Evolutionary conservation across 225 moss, liverwort and hornwort genomes (phyloP).

Genomic region (Marchantia paleacea): DNA sequence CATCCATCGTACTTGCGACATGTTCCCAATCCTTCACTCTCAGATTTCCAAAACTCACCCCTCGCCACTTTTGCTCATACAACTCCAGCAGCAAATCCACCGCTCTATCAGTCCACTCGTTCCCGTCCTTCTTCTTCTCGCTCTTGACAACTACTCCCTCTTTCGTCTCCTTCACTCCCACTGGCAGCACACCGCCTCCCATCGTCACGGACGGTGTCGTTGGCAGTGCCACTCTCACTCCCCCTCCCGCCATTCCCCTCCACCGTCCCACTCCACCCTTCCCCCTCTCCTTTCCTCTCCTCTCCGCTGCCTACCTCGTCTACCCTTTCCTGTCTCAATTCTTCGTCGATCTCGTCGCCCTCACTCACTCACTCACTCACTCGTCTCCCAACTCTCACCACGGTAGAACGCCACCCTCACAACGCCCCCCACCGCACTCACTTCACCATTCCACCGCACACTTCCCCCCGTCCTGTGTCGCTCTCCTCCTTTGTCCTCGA

Average conservation of each 20-base stretch:
- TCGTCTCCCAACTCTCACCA: constrained; percentile 17
- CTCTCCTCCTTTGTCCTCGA: constrained; percentile 10
- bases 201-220: constrained; percentile 31
- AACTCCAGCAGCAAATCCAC: constrained; percentile 49
- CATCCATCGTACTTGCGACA: constrained; percentile 45
- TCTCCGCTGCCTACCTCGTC: background rate
- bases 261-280: background rate
- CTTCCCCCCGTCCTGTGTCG: background rate
- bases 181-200: constrained; percentile 24
- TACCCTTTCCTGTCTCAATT: constrained; percentile 13
- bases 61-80: constrained; percentile 54
- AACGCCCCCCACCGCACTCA: constrained; percentile 10
- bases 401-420: constrained; percentile 16
- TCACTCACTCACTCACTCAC: constrained; percentile 8
- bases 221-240: constrained; percentile 25
- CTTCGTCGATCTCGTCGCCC: constrained; percentile 14
- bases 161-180: constrained; percentile 21
- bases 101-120: constrained; percentile 49
- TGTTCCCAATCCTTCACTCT: constrained; percentile 54
- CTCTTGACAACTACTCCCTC: constrained; percentile 29
- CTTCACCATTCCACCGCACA: background rate
- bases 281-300: background rate
- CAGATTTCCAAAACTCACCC: constrained; percentile 50
- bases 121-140: constrained; percentile 54
- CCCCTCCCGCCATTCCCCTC: constrained; percentile 24